A percentile compares a stretch with the other conserved stretches of the same genome.
phyloP scores from a whole-genome alignment of 169 alveolate species.

The Amoebophrya sp. region DNA sequence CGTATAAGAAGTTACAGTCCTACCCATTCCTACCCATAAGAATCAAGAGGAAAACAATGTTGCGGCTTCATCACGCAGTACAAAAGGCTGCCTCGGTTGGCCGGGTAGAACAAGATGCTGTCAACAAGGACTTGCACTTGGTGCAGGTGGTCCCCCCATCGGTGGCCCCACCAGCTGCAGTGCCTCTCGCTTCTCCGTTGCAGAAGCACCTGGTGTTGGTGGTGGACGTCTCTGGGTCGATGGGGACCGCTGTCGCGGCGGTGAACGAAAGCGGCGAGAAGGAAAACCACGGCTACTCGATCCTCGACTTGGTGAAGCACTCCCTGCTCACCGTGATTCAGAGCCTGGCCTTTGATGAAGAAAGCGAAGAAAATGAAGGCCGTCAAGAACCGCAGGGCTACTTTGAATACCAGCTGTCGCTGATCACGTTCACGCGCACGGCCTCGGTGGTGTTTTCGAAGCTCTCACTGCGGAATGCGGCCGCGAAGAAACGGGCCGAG shows the following conservation, averaged over 20 bases:
- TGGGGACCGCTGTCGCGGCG: not conserved
- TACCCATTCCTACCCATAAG: too few species aligned
- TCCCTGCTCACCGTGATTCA: not conserved
- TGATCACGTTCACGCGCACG: not conserved
- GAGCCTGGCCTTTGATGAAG: too few species aligned
- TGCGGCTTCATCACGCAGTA: too few species aligned
- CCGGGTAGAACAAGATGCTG: too few species aligned
- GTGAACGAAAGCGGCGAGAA: not conserved
- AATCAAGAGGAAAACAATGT: too few species aligned
- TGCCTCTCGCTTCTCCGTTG: too few species aligned
- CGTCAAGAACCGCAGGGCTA: constrained; percentile 21
- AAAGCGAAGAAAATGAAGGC: too few species aligned
- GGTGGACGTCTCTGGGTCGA: not conserved
- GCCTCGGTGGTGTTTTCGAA: not conserved
- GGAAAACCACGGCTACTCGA: not conserved
- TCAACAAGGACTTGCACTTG: too few species aligned
- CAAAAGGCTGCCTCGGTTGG: too few species aligned
- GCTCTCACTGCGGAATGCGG: not conserved
- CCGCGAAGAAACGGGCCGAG: not conserved
- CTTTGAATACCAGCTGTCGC: not conserved
- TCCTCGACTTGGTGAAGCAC: constrained; percentile 18
- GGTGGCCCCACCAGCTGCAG: too few species aligned
- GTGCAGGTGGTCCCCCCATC: too few species aligned
- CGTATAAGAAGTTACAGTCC: too few species aligned
- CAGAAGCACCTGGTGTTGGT: not conserved